Base-by-base conservation (phyloP, 2,329 filamentous ascomycete genomes). In the Beauveria sp. region DNA sequence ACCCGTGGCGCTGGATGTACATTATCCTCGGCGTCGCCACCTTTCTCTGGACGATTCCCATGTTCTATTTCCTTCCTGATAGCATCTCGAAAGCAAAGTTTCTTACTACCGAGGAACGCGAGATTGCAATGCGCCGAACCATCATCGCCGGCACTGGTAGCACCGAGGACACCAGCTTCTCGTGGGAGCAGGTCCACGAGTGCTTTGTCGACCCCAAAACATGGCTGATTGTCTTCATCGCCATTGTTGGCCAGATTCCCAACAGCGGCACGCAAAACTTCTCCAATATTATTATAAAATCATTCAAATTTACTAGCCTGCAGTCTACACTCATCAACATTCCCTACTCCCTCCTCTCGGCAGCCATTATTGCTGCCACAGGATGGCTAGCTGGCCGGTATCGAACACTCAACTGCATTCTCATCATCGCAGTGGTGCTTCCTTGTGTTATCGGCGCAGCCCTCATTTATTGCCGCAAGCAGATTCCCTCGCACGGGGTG, bases 211-310 rank as follows among this genome's bases (percentile, higher is more conserved):
- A 86, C 65, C 82, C 81, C 3, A 86, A 86, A 69, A 83, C 82
- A 0, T 87, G 82, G 83, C 72, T 86, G 53, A 77, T 87, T 51
- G 77, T 84, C 62, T 73, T 72, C 2, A 77, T 87, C 24, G 76
- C 79, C 24, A 63, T 86, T 5, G 69, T 81, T 3, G 80, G 77
- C 2, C 80, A 84, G 69, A 85, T 87, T 26, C 83, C 85, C 46
- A 87, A 86, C 63, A 84, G 84, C 38, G 84, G 85, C 26, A 84
- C 82, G 0, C 80, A 83, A 65, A 82, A 79, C 65, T 86, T 86
- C 54, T 79, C 80, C 46, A 85, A 84, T 66, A 76, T 85, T 42
- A 79, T 85, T 58, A 76, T 85, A 67, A 75, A 73, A 51, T 82
- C 80, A 5, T 84, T 85, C 56, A 79, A 80, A 9, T 85, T 84